Percentiles rank a stretch among this genome's conserved stretches.
These are phyloP conservation scores for Fusarium humuli DNA, from an alignment of 2,329 filamentous ascomycete genomes.

Conservation along the genomic window DNA sequence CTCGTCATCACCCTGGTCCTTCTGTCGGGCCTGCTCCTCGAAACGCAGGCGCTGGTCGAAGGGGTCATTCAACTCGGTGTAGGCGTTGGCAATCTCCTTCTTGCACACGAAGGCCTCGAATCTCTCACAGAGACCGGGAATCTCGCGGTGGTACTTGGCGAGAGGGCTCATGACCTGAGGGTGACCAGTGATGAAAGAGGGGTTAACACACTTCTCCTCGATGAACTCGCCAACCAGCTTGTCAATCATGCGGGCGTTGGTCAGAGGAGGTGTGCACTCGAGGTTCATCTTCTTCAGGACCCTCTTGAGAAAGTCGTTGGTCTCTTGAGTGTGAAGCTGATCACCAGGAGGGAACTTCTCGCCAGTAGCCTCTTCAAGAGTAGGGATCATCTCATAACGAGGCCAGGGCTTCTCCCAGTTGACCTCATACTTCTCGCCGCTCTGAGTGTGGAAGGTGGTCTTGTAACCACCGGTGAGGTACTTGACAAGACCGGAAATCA, in stretches of 20 bases:
- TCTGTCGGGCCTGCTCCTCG: conserved; percentile 95
- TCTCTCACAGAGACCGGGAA: conserved; percentile 89
- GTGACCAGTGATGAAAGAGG: conserved; percentile 76
- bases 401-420: conserved; percentile 98
- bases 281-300: conserved; percentile 91
- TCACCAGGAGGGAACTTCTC: conserved; percentile 94
- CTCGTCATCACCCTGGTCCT: conserved; percentile 96
- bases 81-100: conserved; percentile 92
- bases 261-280: conserved; percentile 89
- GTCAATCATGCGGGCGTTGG: conserved; percentile 96
- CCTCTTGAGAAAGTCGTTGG: conserved; percentile 85
- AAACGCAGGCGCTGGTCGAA: conserved; percentile 88
- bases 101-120: conserved; percentile 90
- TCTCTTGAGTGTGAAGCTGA: conserved; percentile 89
- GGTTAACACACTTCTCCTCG: conserved; percentile 92
- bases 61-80: conserved; percentile 94
- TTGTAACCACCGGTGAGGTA: conserved; percentile 85
- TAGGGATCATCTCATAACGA: conserved; percentile 88
- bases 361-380: conserved; percentile 87
- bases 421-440: conserved; percentile 86
- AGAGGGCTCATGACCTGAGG: conserved; percentile 83
- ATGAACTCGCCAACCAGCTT: conserved; percentile 95
- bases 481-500: conserved; percentile 91
- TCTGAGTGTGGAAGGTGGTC: conserved; percentile 87
- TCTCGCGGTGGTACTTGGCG: conserved; percentile 90